Evolutionary conservation across 2,329 filamentous ascomycete species (phyloP), one percentile per base, ranked within the genome.

Genomic region (Lecanicillium sp.): DNA sequence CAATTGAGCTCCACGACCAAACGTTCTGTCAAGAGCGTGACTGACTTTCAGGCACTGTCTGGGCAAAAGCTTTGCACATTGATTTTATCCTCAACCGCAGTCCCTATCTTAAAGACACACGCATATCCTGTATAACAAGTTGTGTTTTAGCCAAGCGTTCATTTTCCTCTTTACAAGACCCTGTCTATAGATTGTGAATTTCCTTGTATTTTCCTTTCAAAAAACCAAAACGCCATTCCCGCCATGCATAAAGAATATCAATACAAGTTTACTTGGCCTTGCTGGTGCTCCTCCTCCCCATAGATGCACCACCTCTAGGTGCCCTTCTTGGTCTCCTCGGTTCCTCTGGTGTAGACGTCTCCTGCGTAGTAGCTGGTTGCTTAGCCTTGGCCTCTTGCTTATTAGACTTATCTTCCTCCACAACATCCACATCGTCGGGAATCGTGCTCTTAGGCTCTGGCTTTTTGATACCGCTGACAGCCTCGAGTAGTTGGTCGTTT

Each of bases 401-500:
- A 9, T 35, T 42, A 25, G 30, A 31, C 18, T n/a, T 30, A 15
- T 46, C 43, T 6, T 28, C 35, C 29, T 41, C 35, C 12, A 31
- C 40, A 3, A 38, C 36, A 3, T 37, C 37, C 33, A 33, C 9
- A 8, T 9, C 11, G 22, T 11, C 22, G 22, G 22, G n/a, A 19
- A 22, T 29, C 20, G 40, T 43, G 3, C 48, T 47, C 33, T 50
- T 41, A 1, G 48, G 47, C 4, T 57, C 57, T 1, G 54, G 51
- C 44, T 59, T 60, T 45, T 54, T 52, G 34, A 69, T 64, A 5
- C 64, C 66, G 41, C 64, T 68, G 13, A 71, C 60, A 9, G 67
- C 64, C 49, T 67, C 59, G 39, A 71, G 55, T 31, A 70, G 53
- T 43, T 67, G 57, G 27, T 60, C 56, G 22, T 67, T 65, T 5